Evolutionary conservation across 371 early-diverging fungal genomes (phyloP).

Genomic region (Scutellospora calospora): DNA sequence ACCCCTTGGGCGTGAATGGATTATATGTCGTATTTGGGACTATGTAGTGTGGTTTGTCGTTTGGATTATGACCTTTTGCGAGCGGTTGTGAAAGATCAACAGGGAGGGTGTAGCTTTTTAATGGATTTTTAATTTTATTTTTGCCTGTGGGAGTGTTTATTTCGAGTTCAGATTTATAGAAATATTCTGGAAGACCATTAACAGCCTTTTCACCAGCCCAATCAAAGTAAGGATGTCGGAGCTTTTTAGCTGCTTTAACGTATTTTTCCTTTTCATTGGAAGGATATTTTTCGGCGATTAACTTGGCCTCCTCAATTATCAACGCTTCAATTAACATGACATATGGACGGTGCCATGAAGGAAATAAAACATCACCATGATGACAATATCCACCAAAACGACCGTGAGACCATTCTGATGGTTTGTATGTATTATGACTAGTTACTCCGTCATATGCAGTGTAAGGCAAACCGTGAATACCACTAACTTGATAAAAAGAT

Average conservation of each 20-base stretch:
- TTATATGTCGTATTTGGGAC: too few species aligned
- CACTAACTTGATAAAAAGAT: neutral
- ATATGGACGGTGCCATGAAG: slow-evolving; percentile 18
- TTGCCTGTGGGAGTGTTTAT: neutral
- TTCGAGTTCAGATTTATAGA: neutral
- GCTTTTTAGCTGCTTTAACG: neutral
- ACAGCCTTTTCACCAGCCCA: neutral
- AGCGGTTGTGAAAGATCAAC: neutral
- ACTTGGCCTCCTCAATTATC: neutral
- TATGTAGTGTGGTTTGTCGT: too few species aligned
- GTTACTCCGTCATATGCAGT: neutral
- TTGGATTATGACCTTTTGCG: too few species aligned
- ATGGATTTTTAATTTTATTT: neutral
- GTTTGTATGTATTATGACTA: neutral
- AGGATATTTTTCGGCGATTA: neutral
- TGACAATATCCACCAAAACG: neutral
- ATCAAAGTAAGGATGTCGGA: slow-evolving; percentile 1
- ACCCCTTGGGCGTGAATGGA: too few species aligned
- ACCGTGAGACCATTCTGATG: too few species aligned
- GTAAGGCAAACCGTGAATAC: neutral
- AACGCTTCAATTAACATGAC: neutral
- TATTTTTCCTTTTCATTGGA: neutral
- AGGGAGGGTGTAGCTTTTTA: neutral
- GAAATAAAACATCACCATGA: slow-evolving; percentile 1
- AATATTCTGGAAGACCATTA: too few species aligned